These are phyloP conservation scores for Clitopilus passeckerianus DNA, from an alignment of 768 basidiomycete genomes.

Conservation along the genomic window DNA sequence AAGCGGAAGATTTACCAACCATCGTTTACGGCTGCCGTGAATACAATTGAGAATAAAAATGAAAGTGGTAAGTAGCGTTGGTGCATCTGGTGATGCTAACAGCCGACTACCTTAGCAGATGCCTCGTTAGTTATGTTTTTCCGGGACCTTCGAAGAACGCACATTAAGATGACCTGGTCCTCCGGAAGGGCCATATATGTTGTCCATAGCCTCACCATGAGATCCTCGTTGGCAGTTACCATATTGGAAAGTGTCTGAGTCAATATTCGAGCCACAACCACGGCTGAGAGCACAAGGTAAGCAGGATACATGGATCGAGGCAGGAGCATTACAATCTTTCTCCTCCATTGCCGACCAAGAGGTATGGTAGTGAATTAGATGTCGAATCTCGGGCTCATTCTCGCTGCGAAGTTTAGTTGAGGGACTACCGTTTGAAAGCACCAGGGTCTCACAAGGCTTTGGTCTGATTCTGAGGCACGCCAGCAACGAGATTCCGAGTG, in stretches of 20 bases:
- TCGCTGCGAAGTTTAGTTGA: constrained; percentile 34
- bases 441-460: constrained; percentile 58
- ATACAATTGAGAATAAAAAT: constrained; percentile 73
- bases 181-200: constrained; percentile 64
- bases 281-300: constrained; percentile 36
- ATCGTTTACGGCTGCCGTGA: constrained; percentile 46
- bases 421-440: background rate
- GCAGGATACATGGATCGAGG: constrained; percentile 1
- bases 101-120: constrained; percentile 39
- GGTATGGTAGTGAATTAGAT: constrained; percentile 66
- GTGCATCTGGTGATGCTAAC: constrained; percentile 60
- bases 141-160: constrained; percentile 15
- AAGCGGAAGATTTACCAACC: constrained; percentile 29
- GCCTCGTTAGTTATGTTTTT: constrained; percentile 10
- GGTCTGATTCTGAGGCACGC: constrained; percentile 64
- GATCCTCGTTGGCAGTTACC: constrained; percentile 64
- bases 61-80: constrained; percentile 55
- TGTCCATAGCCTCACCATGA: constrained; percentile 58
- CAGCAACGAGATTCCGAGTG: constrained; percentile 82
- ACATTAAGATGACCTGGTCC: constrained; percentile 75
- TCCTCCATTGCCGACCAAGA: constrained; percentile 72
- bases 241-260: constrained; percentile 82
- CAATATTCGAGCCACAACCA: constrained; percentile 57
- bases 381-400: constrained; percentile 67
- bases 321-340: constrained; percentile 38